Base-by-base conservation (phyloP, 1,284 basidiomycete species). In the Ceratobasidium sp. region DNA sequence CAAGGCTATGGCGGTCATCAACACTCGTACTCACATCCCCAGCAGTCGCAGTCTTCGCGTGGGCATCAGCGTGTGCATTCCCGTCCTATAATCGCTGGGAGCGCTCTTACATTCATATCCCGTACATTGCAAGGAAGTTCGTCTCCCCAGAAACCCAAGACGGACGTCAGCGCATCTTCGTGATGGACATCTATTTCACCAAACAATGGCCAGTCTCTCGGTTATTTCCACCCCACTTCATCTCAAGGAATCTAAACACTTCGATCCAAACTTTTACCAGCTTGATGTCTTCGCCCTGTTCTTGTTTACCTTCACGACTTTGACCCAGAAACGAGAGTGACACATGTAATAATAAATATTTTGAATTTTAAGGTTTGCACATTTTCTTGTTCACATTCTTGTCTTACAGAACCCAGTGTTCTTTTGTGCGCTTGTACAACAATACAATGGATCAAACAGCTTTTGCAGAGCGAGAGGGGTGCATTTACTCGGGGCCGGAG, bases 401-500 rank as follows among this genome's bases (percentile, higher is more conserved):
- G n/a, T n/a, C n/a, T 39, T 51, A 9, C 13, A 2, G 8, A 48
- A 68, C 41, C 2, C 27, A 29, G 48, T 65, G 27, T 56, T 68
- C 41, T 39, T 34, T 39, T 51, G 34, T 56, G 37, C 65, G 29
- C 27, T 19, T 56, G 53, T 31, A 29, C 53, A 56, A 56, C 51
- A 51, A 54, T 51, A 56, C 49, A 68, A 68, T 68, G 49, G 53
- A 56, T n/a, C 53, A 56, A 56, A 56, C 27, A 11, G 29, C 11
- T 29, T 56, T 56, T 56, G 27, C 31, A 56, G 31, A 24, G 43
- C 39, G 5, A 34, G 43, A 9, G 14, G 22, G 11, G 27, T 37
- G 56, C 31, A 34, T 61, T 61, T 61, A 72, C 34, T 72, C 68
- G 19, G 68, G 68, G 3, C 68, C 68, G 8, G 68, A 72, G 81